Evolutionary conservation across 768 basidiomycete genomes (phyloP).

Genomic region (Leccinum sublutescens): DNA sequence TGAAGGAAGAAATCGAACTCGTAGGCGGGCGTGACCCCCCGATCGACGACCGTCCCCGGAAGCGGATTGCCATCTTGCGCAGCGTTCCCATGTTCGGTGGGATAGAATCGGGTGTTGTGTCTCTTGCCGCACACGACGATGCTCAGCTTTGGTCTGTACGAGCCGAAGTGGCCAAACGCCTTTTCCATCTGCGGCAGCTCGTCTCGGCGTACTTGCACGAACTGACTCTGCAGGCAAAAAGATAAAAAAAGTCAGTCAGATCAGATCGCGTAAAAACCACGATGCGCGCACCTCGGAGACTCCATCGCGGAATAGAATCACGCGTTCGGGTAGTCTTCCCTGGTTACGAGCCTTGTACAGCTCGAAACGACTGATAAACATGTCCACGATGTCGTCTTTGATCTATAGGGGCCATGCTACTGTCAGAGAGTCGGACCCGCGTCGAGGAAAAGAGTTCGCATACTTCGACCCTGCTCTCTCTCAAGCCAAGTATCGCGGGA

Average conservation of each 20-base stretch:
- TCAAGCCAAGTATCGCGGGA: slow-evolving; percentile 46
- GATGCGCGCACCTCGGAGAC: slow-evolving; percentile 63
- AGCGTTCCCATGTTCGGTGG: slow-evolving; percentile 37
- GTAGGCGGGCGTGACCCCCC: slow-evolving; percentile 52
- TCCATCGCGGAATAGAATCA: slow-evolving; percentile 62
- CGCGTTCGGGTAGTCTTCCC: slow-evolving; percentile 38
- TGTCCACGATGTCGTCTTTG: slow-evolving; percentile 39
- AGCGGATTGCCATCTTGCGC: slow-evolving; percentile 48
- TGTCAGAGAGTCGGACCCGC: not conserved
- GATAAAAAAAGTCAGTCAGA: not conserved
- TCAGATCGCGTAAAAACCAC: not conserved
- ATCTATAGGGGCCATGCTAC: not conserved
- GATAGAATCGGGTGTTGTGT: slow-evolving; percentile 56
- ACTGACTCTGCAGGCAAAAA: slow-evolving; percentile 41
- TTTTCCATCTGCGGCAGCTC: slow-evolving; percentile 41
- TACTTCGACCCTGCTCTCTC: slow-evolving; percentile 66
- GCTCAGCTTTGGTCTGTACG: slow-evolving; percentile 48
- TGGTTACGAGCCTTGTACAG: slow-evolving; percentile 36
- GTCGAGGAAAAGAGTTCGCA: not conserved
- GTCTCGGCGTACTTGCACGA: slow-evolving; percentile 39
- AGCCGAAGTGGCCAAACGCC: slow-evolving; percentile 41
- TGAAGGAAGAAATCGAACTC: slow-evolving; percentile 58
- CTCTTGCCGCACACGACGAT: slow-evolving; percentile 57
- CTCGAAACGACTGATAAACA: slow-evolving; percentile 48
- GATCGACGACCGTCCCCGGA: slow-evolving; percentile 56